Evolutionary conservation across 495 filamentous ascomycete genomes (phyloP).

Genomic region (Pseudotulostoma volvatum): DNA sequence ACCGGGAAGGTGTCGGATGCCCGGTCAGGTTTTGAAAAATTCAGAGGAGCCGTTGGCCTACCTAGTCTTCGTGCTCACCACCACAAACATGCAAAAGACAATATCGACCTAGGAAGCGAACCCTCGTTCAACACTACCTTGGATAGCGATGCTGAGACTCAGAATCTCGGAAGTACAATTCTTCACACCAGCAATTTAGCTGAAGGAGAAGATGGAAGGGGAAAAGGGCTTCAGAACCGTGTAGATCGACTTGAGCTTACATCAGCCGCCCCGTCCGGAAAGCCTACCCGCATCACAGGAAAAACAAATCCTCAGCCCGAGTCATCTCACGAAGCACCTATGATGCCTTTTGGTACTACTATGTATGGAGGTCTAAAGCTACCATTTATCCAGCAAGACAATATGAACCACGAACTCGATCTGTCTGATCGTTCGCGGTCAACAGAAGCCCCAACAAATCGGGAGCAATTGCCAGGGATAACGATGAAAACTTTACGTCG

Average conservation of each 20-base stretch:
- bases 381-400: too few relatives aligned
- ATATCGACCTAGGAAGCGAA: constrained; percentile 17
- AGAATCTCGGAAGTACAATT: background rate
- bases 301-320: constrained; percentile 1
- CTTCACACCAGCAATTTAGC: background rate
- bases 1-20: constrained; percentile 69
- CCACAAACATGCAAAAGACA: constrained; percentile 27
- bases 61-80: constrained; percentile 33
- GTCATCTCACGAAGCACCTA: constrained; percentile 6
- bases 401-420: constrained; percentile 18
- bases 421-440: too few relatives aligned
- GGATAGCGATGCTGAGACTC: constrained; percentile 20
- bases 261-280: background rate
- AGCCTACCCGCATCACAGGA: background rate
- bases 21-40: constrained; percentile 63
- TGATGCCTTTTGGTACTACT: too few relatives aligned
- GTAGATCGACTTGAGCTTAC: background rate
- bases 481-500: constrained; percentile 26
- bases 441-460: constrained; percentile 21
- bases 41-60: constrained; percentile 68
- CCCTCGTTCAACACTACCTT: constrained; percentile 11
- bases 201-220: background rate
- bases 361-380: too few relatives aligned
- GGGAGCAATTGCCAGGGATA: constrained; percentile 10
- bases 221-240: background rate